Conservation (phyloP, 2,329 filamentous ascomycete species). For the Ceratocystiopsis minuta region DNA sequence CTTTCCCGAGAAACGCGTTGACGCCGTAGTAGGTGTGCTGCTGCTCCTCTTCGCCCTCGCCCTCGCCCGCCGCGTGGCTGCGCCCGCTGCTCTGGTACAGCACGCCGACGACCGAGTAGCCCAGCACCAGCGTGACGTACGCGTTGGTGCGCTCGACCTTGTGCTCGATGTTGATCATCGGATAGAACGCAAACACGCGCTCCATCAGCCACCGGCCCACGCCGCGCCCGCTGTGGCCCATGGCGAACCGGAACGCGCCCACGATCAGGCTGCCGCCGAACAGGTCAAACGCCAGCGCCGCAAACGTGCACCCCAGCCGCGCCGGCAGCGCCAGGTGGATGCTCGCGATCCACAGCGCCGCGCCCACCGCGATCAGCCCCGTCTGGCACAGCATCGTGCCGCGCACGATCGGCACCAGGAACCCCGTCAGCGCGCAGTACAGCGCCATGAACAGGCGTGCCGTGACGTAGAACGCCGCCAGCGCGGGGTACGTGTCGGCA, state of each 20-base stretch:
- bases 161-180: conserved; percentile 48
- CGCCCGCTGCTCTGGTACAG: conserved; percentile 36
- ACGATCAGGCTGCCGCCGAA: conserved; percentile 27
- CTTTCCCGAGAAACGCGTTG: conserved; percentile 44
- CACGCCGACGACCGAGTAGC: conserved; percentile 43
- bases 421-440: conserved; percentile 28
- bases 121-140: conserved; percentile 46
- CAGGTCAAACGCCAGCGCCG: conserved; percentile 36
- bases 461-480: conserved; percentile 43
- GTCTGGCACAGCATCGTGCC: conserved; percentile 33
- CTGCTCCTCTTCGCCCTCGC: too few relatives aligned
- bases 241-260: conserved; percentile 17
- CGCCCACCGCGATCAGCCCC: conserved; percentile 25
- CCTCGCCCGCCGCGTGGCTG: too few relatives aligned
- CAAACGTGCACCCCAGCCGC: conserved; percentile 37
- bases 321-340: conserved; percentile 36
- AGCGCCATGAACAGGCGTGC: conserved; percentile 33
- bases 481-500: conserved; percentile 34
- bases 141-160: conserved; percentile 45
- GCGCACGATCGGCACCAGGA: conserved; percentile 37
- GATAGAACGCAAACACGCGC: conserved; percentile 37
- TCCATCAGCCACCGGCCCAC: conserved; percentile 13
- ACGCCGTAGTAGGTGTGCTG: conserved; percentile 22
- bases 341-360: conserved; percentile 39
- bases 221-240: conserved; percentile 4